A percentile compares a stretch with the other conserved stretches of the same genome.
phyloP scores from a whole-genome alignment of 306 rosid genomes.

The Vigna nakashimae region DNA sequence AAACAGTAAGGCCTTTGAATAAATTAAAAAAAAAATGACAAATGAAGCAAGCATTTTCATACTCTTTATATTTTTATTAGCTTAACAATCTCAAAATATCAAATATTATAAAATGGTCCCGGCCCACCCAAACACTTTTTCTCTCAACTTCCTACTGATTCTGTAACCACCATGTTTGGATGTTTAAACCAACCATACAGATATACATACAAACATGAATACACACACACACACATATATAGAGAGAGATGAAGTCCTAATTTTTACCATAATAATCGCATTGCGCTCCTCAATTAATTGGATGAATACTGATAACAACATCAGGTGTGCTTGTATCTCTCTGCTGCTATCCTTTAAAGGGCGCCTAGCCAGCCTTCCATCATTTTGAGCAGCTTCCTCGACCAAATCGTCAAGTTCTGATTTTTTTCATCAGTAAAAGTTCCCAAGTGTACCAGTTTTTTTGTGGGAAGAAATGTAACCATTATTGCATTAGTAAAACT shows the following conservation, averaged over 20 bases:
- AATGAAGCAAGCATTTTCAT: background rate
- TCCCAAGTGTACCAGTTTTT: conserved; percentile 19
- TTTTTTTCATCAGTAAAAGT: conserved; percentile 42
- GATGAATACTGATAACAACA: conserved; percentile 56
- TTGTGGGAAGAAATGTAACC: background rate
- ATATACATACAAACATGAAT: background rate
- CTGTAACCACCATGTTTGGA: background rate
- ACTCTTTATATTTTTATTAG: conserved; percentile 1
- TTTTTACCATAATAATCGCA: conserved; percentile 61
- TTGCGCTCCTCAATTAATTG: conserved; percentile 53
- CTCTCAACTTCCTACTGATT: background rate
- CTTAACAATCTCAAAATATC: conserved; percentile 8
- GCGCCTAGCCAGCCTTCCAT: conserved; percentile 79
- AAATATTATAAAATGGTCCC: background rate
- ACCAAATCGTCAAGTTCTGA: conserved; percentile 65
- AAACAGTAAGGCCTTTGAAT: background rate
- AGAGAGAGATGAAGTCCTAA: background rate
- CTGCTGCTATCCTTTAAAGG: conserved; percentile 60
- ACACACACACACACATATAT: no score
- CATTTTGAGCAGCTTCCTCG: conserved; percentile 66
- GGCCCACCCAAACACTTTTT: background rate
- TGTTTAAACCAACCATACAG: conserved; percentile 19
- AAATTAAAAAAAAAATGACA: conserved; percentile 28
- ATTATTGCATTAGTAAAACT: background rate
- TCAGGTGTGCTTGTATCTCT: conserved; percentile 75